A percentile compares a stretch with the other conserved stretches of the same genome.
Conservation (phyloP, 164 flowering plant genomes). For the Aristolochia fimbriata region DNA sequence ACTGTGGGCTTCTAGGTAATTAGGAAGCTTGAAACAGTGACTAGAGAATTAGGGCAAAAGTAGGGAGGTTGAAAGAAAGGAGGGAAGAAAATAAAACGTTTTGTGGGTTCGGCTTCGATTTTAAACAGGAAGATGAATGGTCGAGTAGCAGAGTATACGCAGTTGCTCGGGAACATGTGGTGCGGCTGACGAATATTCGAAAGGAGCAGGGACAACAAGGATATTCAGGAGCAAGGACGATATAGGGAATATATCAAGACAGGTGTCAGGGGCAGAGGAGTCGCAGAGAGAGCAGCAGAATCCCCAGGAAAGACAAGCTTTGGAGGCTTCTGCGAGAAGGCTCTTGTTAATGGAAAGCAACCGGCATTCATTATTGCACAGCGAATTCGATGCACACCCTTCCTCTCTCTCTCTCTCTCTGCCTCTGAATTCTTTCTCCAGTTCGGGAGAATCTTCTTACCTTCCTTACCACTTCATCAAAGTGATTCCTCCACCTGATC, state of each 20-base stretch:
- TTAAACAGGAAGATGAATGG: neutral
- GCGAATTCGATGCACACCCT: constrained; percentile 5
- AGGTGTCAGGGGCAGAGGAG: neutral
- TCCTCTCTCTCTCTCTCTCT: neutral
- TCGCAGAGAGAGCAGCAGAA: neutral
- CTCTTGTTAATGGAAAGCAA: neutral
- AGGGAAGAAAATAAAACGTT: too few relatives aligned
- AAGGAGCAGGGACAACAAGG: constrained; percentile 1
- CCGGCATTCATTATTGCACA: constrained; percentile 5
- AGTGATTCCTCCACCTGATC: constrained; percentile 1
- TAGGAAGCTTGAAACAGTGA: too few relatives aligned
- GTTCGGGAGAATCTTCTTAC: constrained; percentile 3
- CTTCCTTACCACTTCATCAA: constrained; percentile 3
- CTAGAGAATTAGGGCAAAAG: too few relatives aligned
- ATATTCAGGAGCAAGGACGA: constrained; percentile 5
- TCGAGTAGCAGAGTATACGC: neutral
- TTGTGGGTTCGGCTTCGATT: neutral
- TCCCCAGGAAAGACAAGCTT: constrained; percentile 1
- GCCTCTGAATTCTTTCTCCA: neutral
- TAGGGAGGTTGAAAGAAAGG: too few relatives aligned
- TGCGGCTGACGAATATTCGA: neutral
- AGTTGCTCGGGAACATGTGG: neutral
- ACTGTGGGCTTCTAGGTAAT: too few relatives aligned
- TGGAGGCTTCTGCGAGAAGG: constrained; percentile 7
- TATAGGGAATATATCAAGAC: constrained; percentile 3